Conservation (phyloP, 805 yeast species). For the Suhomyces sp. region DNA sequence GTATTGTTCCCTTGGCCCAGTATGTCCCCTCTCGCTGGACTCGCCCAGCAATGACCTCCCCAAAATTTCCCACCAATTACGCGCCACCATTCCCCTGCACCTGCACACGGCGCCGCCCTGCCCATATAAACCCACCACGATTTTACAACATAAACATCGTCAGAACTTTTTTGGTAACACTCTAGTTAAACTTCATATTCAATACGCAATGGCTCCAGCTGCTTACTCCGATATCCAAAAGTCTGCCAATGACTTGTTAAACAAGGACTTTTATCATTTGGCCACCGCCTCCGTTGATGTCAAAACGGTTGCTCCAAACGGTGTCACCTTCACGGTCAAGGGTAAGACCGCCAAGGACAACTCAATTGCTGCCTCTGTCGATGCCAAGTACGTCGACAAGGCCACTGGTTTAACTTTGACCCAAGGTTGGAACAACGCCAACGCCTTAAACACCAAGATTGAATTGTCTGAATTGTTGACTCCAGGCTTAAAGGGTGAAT, state of each 20-base stretch:
- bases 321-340: conserved; percentile 90
- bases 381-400: conserved; percentile 91
- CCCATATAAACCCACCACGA: conserved; percentile 6
- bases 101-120: conserved; percentile 3
- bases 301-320: conserved; percentile 92
- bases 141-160: conserved; percentile 3
- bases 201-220: conserved; percentile 56
- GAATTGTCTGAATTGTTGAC: conserved; percentile 90
- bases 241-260: conserved; percentile 84
- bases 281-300: conserved; percentile 85
- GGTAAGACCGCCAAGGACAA: conserved; percentile 82
- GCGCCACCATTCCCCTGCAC: conserved; percentile 3
- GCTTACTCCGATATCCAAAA: conserved; percentile 92
- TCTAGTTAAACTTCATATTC: background rate
- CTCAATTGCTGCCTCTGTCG: conserved; percentile 82
- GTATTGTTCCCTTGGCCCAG: background rate
- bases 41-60: conserved; percentile 3
- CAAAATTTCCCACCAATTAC: conserved; percentile 3
- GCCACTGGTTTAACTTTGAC: conserved; percentile 88
- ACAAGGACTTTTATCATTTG: conserved; percentile 90
- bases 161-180: conserved; percentile 2
- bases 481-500: conserved; percentile 92
- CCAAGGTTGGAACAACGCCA: conserved; percentile 97
- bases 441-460: conserved; percentile 86
- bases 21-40: background rate